phyloP scores from a whole-genome alignment of 208 protist genomes.

The Acanthamoeba divionensis region DNA sequence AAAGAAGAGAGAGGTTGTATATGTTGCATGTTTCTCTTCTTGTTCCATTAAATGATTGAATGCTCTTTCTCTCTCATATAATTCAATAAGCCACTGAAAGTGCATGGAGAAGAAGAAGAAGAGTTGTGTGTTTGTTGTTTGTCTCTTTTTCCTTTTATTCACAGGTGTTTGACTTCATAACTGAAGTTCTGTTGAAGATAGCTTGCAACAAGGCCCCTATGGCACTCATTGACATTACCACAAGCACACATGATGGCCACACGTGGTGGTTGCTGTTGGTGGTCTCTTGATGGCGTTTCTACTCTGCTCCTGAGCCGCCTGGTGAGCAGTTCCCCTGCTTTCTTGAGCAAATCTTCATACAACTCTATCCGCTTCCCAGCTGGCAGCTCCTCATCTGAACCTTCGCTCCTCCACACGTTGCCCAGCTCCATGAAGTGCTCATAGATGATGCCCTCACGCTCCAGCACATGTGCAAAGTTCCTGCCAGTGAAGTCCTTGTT shows the following conservation, averaged over 20 bases:
- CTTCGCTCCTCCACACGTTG: slow-evolving; percentile 42
- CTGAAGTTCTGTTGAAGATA: no score
- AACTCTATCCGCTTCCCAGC: not conserved
- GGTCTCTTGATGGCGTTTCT: not conserved
- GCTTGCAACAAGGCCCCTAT: not conserved
- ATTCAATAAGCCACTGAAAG: no score
- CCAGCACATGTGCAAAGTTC: not conserved
- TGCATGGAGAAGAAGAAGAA: no score
- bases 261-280: not conserved
- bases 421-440: slow-evolving; percentile 56
- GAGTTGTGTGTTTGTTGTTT: no score
- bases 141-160: no score
- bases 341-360: not conserved
- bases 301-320: slow-evolving; percentile 7
- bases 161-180: no score
- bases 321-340: slow-evolving; percentile 33
- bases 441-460: slow-evolving; percentile 7
- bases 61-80: no score
- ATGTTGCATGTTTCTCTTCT: no score
- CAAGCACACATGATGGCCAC: slow-evolving; percentile 43
- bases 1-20: no score
- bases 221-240: slow-evolving; percentile 10
- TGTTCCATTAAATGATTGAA: no score
- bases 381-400: not conserved
- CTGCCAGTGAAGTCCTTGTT: slow-evolving; percentile 24